Evolutionary conservation across 345 rosid genomes (phyloP).

Genomic region (Hypericum androsaemum): DNA sequence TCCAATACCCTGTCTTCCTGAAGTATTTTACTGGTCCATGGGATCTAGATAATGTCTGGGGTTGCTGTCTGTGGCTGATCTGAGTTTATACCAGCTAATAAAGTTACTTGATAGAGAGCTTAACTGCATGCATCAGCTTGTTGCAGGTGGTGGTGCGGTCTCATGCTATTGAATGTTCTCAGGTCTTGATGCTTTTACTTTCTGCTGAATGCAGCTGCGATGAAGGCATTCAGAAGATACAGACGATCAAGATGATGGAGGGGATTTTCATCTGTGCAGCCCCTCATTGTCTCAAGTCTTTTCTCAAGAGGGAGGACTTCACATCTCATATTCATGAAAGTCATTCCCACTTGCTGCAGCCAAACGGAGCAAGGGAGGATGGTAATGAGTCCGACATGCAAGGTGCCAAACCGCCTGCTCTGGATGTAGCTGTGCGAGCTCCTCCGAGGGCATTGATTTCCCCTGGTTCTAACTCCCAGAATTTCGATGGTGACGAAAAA

Average conservation of each 20-base stretch:
- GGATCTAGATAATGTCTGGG: no score
- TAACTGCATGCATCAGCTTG: no score
- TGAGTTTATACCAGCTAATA: no score
- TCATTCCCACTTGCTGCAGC: slow-evolving; percentile 58
- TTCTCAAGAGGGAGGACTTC: slow-evolving; percentile 67
- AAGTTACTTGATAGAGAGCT: no score
- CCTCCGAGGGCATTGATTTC: slow-evolving; percentile 41
- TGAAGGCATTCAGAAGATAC: slow-evolving; percentile 92
- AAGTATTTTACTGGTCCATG: no score
- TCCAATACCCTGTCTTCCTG: no score
- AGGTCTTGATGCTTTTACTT: slow-evolving; percentile 7
- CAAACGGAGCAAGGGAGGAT: slow-evolving; percentile 59
- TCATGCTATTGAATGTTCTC: not conserved
- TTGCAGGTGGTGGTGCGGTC: not conserved
- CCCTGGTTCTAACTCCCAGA: slow-evolving; percentile 48
- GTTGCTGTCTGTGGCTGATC: no score
- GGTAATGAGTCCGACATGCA: slow-evolving; percentile 65
- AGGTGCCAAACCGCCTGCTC: slow-evolving; percentile 55
- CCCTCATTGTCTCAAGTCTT: slow-evolving; percentile 92
- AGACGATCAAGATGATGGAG: slow-evolving; percentile 94
- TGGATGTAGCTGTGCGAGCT: slow-evolving; percentile 61
- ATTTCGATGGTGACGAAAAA: slow-evolving; percentile 48
- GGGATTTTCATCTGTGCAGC: slow-evolving; percentile 98
- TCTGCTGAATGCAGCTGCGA: slow-evolving; percentile 52
- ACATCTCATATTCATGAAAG: slow-evolving; percentile 63